These are phyloP conservation scores for Mycena polygramma DNA, from an alignment of 768 basidiomycete species.

Conservation along the genomic window DNA sequence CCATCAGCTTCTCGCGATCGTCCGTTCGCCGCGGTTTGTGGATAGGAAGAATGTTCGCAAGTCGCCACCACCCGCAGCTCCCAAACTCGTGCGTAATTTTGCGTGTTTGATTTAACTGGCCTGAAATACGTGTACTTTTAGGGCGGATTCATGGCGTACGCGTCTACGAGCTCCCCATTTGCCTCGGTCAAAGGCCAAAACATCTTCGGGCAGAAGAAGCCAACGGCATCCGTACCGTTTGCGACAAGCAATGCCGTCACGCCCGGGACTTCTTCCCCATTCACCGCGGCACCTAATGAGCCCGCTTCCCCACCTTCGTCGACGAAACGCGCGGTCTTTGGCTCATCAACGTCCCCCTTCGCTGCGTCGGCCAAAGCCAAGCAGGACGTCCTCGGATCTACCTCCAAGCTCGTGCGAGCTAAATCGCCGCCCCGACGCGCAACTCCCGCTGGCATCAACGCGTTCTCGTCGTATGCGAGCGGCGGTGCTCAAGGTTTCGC, in stretches of 20 bases:
- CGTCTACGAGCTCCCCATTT: slow-evolving; percentile 80
- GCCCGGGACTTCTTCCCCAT: slow-evolving; percentile 36
- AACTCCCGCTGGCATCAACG: slow-evolving; percentile 58
- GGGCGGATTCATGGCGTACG: slow-evolving; percentile 87
- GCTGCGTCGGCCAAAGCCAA: slow-evolving; percentile 55
- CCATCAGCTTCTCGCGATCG: too few relatives aligned
- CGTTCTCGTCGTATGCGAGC: slow-evolving; percentile 73
- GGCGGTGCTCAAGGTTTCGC: slow-evolving; percentile 64
- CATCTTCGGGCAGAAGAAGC: slow-evolving; percentile 57
- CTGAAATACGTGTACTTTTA: slow-evolving; percentile 42
- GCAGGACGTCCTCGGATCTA: slow-evolving; percentile 63
- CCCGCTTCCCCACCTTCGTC: slow-evolving; percentile 36
- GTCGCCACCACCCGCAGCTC: slow-evolving; percentile 50
- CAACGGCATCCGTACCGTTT: slow-evolving; percentile 48
- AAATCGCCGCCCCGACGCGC: slow-evolving; percentile 69
- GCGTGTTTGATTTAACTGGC: slow-evolving; percentile 29
- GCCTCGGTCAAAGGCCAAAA: slow-evolving; percentile 79
- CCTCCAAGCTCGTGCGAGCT: slow-evolving; percentile 58
- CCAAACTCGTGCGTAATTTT: slow-evolving; percentile 61
- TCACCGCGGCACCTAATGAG: slow-evolving; percentile 26
- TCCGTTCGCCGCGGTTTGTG: too few relatives aligned
- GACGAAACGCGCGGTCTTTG: slow-evolving; percentile 37
- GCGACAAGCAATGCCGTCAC: slow-evolving; percentile 43
- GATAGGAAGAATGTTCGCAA: slow-evolving; percentile 52
- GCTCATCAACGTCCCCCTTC: slow-evolving; percentile 37